phyloP scores from a whole-genome alignment of 2,329 filamentous ascomycete species.

The Davidsoniella neocaledoniae region DNA sequence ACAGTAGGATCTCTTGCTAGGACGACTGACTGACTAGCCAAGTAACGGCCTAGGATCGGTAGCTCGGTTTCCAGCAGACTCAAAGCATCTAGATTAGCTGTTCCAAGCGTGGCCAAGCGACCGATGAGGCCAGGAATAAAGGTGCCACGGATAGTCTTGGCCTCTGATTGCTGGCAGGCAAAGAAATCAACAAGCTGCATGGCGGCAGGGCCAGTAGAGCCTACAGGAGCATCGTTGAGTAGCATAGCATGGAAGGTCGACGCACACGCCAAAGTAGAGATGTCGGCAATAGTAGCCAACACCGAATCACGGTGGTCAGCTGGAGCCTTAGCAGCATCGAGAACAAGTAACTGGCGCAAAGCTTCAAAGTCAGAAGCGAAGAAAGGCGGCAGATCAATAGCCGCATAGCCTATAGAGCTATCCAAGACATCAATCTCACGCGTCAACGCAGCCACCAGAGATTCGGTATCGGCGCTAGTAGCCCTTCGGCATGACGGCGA shows the following conservation, averaged over 20 bases:
- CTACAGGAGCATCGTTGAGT: slow-evolving; percentile 19
- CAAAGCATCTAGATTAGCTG: slow-evolving; percentile 42
- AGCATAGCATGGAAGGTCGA: slow-evolving; percentile 28
- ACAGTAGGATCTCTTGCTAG: slow-evolving; percentile 32
- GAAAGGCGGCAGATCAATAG: slow-evolving; percentile 29
- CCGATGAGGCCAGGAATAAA: slow-evolving; percentile 32
- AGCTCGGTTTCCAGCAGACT: slow-evolving; percentile 48
- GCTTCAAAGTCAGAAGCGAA: slow-evolving; percentile 39
- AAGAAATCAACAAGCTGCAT: slow-evolving; percentile 34
- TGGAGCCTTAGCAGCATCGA: slow-evolving; percentile 19
- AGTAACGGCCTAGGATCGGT: slow-evolving; percentile 38
- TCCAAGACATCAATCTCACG: slow-evolving; percentile 37
- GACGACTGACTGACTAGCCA: slow-evolving; percentile 32
- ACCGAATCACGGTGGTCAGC: slow-evolving; percentile 1
- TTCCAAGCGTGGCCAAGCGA: slow-evolving; percentile 33
- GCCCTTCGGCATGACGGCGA: slow-evolving; percentile 21
- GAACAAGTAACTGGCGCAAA: slow-evolving; percentile 34
- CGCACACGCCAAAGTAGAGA: slow-evolving; percentile 32
- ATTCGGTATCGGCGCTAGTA: slow-evolving; percentile 24
- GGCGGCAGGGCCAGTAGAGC: slow-evolving; percentile 17
- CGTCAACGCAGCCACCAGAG: slow-evolving; percentile 32
- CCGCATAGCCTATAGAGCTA: slow-evolving; percentile 25
- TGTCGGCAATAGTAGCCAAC: slow-evolving; percentile 17
- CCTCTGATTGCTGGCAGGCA: slow-evolving; percentile 21
- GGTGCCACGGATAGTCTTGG: slow-evolving; percentile 25